phyloP scores from a whole-genome alignment of 805 yeast genomes.

The Pichia insulana region DNA sequence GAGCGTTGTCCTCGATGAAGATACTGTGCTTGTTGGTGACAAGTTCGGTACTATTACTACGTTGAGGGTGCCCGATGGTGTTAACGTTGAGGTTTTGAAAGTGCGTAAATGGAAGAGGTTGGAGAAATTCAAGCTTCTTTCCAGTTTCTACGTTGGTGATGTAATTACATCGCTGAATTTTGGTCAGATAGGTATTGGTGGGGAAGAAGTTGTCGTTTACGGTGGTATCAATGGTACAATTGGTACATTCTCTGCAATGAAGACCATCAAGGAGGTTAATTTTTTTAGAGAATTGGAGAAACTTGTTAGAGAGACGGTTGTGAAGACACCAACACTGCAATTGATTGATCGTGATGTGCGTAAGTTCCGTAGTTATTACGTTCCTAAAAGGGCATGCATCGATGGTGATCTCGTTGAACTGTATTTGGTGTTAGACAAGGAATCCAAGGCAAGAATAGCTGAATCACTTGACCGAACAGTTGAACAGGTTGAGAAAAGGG shows the following conservation, averaged over 20 bases:
- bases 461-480: constrained; percentile 38
- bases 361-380: constrained; percentile 67
- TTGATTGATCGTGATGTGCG: constrained; percentile 58
- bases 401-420: constrained; percentile 85
- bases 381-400: constrained; percentile 66
- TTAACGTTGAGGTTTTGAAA: background rate
- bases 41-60: constrained; percentile 75
- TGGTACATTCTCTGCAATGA: constrained; percentile 64
- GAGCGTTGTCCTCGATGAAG: constrained; percentile 54
- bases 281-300: constrained; percentile 50
- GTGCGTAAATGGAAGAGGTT: background rate
- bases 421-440: constrained; percentile 31
- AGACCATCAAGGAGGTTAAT: constrained; percentile 51
- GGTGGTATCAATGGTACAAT: constrained; percentile 76
- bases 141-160: constrained; percentile 62
- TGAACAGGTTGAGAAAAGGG: constrained; percentile 41
- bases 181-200: constrained; percentile 50
- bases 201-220: constrained; percentile 57
- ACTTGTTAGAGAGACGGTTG: constrained; percentile 28
- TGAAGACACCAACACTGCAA: no score
- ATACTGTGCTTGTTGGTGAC: constrained; percentile 78
- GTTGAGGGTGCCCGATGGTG: constrained; percentile 44
- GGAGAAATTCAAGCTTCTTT: constrained; percentile 38
- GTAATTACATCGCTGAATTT: constrained; percentile 53
- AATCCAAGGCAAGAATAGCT: constrained; percentile 31